phyloP scores from a whole-genome alignment of 1,284 basidiomycete species.

The Ganoderma multipileum region DNA sequence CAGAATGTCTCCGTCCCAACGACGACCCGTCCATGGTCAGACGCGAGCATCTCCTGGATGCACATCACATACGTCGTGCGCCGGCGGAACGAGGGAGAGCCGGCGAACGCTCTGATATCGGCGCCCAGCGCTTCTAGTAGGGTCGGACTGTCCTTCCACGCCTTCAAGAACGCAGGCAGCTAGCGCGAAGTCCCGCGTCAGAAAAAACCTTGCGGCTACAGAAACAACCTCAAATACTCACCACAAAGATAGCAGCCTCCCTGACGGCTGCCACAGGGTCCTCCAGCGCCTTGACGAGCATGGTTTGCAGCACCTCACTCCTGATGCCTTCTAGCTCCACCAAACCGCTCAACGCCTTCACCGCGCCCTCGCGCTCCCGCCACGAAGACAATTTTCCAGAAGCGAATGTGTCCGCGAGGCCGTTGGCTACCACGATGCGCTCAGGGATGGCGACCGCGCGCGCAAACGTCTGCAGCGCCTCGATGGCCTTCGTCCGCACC shows the following conservation, averaged over 20 bases:
- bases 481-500: conserved; percentile 74
- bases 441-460: conserved; percentile 56
- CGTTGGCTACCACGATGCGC: conserved; percentile 60
- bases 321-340: conserved; percentile 41
- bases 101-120: conserved; percentile 63
- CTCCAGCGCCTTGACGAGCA: conserved; percentile 73
- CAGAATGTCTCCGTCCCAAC: conserved; percentile 68
- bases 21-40: conserved; percentile 46
- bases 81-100: conserved; percentile 65
- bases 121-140: conserved; percentile 50
- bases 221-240: conserved; percentile 47
- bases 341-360: conserved; percentile 56
- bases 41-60: conserved; percentile 65
- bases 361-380: conserved; percentile 81
- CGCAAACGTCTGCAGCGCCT: conserved; percentile 68
- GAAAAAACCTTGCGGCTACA: conserved; percentile 20
- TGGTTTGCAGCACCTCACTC: conserved; percentile 43
- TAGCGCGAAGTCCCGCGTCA: conserved; percentile 37
- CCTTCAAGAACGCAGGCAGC: conserved; percentile 61
- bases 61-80: conserved; percentile 86
- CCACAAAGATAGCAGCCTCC: conserved; percentile 73
- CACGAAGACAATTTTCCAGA: conserved; percentile 74
- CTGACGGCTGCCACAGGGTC: conserved; percentile 88
- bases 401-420: conserved; percentile 54
- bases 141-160: conserved; percentile 49